Conservation (phyloP, 345 rosid species). For the Heritiera fomes region DNA sequence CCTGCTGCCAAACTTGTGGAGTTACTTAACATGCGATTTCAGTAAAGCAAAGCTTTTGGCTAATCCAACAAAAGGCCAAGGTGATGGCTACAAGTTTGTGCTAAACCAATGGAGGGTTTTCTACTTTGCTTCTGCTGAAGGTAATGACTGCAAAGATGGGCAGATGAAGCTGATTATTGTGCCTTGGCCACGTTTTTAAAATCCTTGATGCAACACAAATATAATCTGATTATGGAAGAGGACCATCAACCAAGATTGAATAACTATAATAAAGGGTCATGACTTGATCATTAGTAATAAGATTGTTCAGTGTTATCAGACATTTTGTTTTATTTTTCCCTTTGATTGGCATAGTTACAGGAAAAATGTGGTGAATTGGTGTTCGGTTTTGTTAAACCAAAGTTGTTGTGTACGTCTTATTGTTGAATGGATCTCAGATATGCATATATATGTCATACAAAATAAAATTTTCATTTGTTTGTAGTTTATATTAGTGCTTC, state of each 20-base stretch:
- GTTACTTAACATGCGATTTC: slow-evolving; percentile 54
- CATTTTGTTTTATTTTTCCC: neutral
- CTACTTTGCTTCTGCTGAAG: slow-evolving; percentile 70
- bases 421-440: neutral
- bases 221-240: neutral
- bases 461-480: neutral
- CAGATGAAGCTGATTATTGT: slow-evolving; percentile 62
- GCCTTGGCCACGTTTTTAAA: slow-evolving; percentile 38
- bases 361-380: neutral
- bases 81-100: slow-evolving; percentile 56
- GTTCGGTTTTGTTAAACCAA: neutral
- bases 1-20: slow-evolving; percentile 47
- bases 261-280: neutral
- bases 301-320: neutral
- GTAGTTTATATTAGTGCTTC: too few species aligned
- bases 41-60: slow-evolving; percentile 55
- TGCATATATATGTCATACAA: neutral
- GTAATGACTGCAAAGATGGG: slow-evolving; percentile 57
- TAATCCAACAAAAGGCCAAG: slow-evolving; percentile 46
- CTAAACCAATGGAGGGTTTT: slow-evolving; percentile 45
- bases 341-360: neutral
- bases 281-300: neutral
- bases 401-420: neutral
- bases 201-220: neutral
- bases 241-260: neutral